Evolutionary conservation across 305 asterid genomes (phyloP).

Genomic region (Plantago rigida): DNA sequence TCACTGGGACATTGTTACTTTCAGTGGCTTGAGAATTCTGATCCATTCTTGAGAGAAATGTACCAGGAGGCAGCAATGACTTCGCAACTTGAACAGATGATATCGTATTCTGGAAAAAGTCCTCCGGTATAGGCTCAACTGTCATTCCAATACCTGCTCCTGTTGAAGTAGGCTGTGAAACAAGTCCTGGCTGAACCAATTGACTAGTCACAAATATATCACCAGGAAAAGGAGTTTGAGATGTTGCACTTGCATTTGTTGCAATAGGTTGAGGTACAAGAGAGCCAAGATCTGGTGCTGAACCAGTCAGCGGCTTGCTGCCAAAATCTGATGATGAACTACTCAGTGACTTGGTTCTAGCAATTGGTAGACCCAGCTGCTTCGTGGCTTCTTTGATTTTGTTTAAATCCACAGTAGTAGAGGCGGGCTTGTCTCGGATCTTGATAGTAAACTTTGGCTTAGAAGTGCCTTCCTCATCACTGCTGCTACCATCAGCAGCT

Average conservation of each 20-base stretch:
- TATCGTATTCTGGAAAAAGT: constrained; percentile 89
- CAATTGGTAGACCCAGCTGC: constrained; percentile 71
- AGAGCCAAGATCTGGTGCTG: constrained; percentile 61
- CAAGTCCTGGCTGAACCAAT: constrained; percentile 50
- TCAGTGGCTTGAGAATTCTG: constrained; percentile 50
- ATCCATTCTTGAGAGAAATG: constrained; percentile 61
- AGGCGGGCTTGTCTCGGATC: constrained; percentile 82
- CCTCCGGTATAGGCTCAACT: constrained; percentile 88
- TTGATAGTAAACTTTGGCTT: constrained; percentile 66
- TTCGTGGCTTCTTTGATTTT: constrained; percentile 96
- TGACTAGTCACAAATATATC: constrained; percentile 66
- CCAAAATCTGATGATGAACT: constrained; percentile 68
- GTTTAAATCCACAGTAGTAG: constrained; percentile 78
- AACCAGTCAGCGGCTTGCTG: constrained; percentile 56
- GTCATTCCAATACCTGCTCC: constrained; percentile 55
- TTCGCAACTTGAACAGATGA: constrained; percentile 84
- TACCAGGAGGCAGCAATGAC: constrained; percentile 79
- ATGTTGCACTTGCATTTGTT: constrained; percentile 35
- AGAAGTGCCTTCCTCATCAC: constrained; percentile 87
- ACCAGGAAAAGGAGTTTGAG: constrained; percentile 54
- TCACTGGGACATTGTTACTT: constrained; percentile 38
- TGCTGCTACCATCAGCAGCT: constrained; percentile 85
- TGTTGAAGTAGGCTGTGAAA: constrained; percentile 42
- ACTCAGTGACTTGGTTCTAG: constrained; percentile 73
- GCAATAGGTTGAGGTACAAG: constrained; percentile 57